Base-by-base conservation (phyloP, 192 early-diverging fungal genomes). In the Linnemannia zychae region DNA sequence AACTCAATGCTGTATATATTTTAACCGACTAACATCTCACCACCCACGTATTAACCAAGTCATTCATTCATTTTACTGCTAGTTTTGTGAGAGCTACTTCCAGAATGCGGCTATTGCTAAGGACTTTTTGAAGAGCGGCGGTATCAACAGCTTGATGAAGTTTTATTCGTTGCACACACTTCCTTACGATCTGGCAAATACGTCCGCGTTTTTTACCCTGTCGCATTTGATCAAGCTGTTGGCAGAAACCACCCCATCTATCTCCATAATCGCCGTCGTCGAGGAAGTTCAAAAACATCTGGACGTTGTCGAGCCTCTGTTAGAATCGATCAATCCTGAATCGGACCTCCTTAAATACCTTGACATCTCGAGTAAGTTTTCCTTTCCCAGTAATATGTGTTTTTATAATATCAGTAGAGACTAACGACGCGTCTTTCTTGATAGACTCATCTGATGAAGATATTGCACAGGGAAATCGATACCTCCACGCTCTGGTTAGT, bases 81-180 rank as follows among this genome's bases (percentile, higher is more conserved):
- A 92, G 88, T 96, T 98, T 77, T 88, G 97, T 63, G 96, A 98
- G 68, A 96, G 96, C 11, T 88, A 97, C 24, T 96, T 98, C 79
- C 95, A 97, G 71, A 96, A 95, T 75, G 88, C 89, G 13, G 72
- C 90, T 12, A 95, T 96, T 78, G 91, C 90, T 11, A 90, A 90
- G 68, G 97, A 96, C 40, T 95, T 97, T 66, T 81, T 96, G 28
- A 89, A 91, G 60, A 76, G 85, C 18, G 86, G 87, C 18, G 95
- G 95, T 18, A 80, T 94, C 17, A 86, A 92, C 33, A 76, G 92
- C 16, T 74, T 98, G 15, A 71, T 96, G 31, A 77, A 91, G 60
- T 91, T 94, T 38, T 95, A 92, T 70, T 84, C 88, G 0, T 87
- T 96, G 11, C 93, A 93, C 2, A 86, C 90, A 20, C 75, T 97